Conservation (phyloP, 345 rosid species). For the Eucalyptus curtisii region DNA sequence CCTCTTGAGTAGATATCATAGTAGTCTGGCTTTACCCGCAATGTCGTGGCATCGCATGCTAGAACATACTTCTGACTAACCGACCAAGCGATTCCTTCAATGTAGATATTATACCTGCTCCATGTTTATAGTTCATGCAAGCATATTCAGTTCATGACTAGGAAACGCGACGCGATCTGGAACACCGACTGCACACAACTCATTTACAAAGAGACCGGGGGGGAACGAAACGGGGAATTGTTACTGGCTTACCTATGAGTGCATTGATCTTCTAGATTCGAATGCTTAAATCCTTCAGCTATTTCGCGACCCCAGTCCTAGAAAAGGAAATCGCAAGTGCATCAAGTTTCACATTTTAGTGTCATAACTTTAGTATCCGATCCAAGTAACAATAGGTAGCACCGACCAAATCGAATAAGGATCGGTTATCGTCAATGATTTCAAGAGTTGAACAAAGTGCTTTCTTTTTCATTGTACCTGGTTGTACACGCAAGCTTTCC, state of each 20-base stretch:
- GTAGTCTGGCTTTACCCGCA: slow-evolving; percentile 11
- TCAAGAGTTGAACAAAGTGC: not conserved
- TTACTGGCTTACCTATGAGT: slow-evolving; percentile 21
- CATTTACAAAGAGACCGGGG: not conserved
- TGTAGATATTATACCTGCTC: slow-evolving; percentile 33
- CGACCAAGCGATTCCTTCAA: slow-evolving; percentile 43
- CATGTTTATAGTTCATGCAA: not conserved
- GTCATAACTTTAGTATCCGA: not conserved
- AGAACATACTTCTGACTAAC: slow-evolving; percentile 36
- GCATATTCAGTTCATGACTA: not conserved
- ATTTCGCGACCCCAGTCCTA: not conserved
- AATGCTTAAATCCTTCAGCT: slow-evolving; percentile 14
- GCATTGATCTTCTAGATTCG: slow-evolving; percentile 43
- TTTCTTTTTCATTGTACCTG: slow-evolving; percentile 9
- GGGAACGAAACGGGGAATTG: not conserved
- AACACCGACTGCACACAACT: not conserved
- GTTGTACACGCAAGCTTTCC: slow-evolving; percentile 15
- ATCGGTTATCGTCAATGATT: not conserved
- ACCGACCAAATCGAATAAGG: not conserved
- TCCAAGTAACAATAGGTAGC: not conserved
- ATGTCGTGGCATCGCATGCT: slow-evolving; percentile 30
- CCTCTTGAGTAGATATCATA: slow-evolving; percentile 31
- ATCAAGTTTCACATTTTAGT: not conserved
- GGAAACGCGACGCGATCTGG: not conserved
- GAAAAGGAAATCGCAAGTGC: not conserved